These are phyloP conservation scores for Coemansia sp. DNA, from an alignment of 192 early-diverging fungal species.

Conservation along the genomic window DNA sequence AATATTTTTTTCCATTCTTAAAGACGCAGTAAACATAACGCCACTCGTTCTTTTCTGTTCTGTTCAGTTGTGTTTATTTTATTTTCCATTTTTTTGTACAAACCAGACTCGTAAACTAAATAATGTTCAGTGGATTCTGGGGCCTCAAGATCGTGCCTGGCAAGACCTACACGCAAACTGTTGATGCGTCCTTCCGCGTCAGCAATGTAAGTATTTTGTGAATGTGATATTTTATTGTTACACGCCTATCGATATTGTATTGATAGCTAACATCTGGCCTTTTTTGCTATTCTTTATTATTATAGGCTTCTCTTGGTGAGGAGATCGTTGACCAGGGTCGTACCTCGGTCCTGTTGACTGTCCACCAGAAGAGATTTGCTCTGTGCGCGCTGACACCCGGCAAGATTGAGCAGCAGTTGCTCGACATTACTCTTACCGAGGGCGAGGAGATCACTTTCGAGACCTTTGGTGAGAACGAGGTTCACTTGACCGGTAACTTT, in stretches of 20 bases:
- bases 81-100: not conserved
- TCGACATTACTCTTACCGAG: slow-evolving; percentile 69
- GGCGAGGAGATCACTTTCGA: slow-evolving; percentile 83
- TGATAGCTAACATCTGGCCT: not conserved
- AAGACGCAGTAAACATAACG: not conserved
- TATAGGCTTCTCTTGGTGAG: slow-evolving; percentile 71
- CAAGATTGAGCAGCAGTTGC: slow-evolving; percentile 71
- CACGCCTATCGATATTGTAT: not conserved
- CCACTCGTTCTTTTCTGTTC: not conserved
- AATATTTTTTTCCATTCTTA: slow-evolving; percentile 11
- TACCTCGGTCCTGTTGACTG: slow-evolving; percentile 66
- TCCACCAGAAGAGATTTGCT: slow-evolving; percentile 70
- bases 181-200: slow-evolving; percentile 76
- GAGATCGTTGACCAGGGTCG: slow-evolving; percentile 56
- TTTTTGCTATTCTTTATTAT: not conserved
- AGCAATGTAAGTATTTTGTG: slow-evolving; percentile 60
- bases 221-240: not conserved
- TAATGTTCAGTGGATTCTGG: slow-evolving; percentile 62
- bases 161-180: slow-evolving; percentile 75
- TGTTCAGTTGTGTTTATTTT: slow-evolving; percentile 4
- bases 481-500: slow-evolving; percentile 49
- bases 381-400: slow-evolving; percentile 81
- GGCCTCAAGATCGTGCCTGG: slow-evolving; percentile 68
- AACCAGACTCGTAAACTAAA: not conserved
- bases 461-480: slow-evolving; percentile 60